Conservation (phyloP, 179 eudicot genomes). For the Pouteria campechiana region DNA sequence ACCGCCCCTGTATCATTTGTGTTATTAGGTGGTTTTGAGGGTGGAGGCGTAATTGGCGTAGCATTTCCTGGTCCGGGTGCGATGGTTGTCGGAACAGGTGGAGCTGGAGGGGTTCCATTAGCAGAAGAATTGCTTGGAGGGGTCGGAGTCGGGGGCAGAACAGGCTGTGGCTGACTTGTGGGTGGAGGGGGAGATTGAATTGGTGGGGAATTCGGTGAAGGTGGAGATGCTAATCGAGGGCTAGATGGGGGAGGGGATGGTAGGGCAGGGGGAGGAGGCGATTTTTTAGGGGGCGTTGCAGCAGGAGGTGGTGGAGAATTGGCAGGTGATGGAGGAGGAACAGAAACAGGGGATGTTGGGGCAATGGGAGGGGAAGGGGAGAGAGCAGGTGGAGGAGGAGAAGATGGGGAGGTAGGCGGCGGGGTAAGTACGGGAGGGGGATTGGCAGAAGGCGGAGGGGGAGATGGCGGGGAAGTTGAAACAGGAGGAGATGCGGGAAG, state of each 20-base stretch:
- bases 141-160: constrained; percentile 4
- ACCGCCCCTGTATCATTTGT: too few species aligned
- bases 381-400: constrained; percentile 19
- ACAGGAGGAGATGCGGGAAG: constrained; percentile 17
- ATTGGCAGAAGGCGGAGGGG: constrained; percentile 6
- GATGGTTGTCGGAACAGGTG: constrained; percentile 12
- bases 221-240: neutral
- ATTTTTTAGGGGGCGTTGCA: neutral
- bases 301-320: constrained; percentile 18
- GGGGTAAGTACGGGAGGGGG: constrained; percentile 2
- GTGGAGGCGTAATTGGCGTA: constrained; percentile 6
- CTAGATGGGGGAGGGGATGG: constrained; percentile 24
- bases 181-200: constrained; percentile 12
- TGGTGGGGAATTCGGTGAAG: neutral
- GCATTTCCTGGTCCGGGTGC: constrained; percentile 25
- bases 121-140: constrained; percentile 12
- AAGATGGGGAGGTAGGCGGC: constrained; percentile 12
- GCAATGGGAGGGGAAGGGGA: neutral
- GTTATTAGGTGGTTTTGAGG: constrained; percentile 3
- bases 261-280: constrained; percentile 12
- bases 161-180: constrained; percentile 3
- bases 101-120: constrained; percentile 15
- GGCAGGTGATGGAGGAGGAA: constrained; percentile 19
- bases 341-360: constrained; percentile 1
- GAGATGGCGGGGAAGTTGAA: neutral